Conservation (phyloP, 805 yeast species). For the Starmerella sirachaensis region DNA sequence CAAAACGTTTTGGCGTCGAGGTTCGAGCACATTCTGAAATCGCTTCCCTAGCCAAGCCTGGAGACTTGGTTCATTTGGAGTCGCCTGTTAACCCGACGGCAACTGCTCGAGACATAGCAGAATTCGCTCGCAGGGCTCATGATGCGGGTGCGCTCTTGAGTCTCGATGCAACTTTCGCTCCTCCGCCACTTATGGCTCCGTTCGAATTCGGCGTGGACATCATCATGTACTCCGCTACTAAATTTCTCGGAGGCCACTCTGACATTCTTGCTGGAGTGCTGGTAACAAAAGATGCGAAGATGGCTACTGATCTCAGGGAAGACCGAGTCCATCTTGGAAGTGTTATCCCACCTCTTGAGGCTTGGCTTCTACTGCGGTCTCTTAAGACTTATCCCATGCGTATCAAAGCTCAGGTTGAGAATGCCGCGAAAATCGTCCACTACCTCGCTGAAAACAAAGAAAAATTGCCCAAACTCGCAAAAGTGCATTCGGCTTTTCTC, state of each 20-base stretch:
- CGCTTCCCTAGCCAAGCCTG: conserved; percentile 41
- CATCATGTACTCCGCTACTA: conserved; percentile 80
- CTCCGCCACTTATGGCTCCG: conserved; percentile 80
- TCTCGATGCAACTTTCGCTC: conserved; percentile 89
- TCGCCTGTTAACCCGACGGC: conserved; percentile 85
- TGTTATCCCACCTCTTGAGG: conserved; percentile 79
- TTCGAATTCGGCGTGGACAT: conserved; percentile 73
- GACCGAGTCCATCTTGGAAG: conserved; percentile 71
- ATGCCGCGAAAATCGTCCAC: conserved; percentile 61
- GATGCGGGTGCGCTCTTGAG: conserved; percentile 63
- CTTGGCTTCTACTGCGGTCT: conserved; percentile 90
- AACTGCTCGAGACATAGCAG: conserved; percentile 44
- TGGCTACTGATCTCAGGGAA: conserved; percentile 36
- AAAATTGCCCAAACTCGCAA: conserved; percentile 45
- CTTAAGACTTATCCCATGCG: conserved; percentile 76
- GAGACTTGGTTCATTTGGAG: conserved; percentile 55
- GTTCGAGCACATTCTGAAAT: conserved; percentile 24
- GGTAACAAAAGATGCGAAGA: conserved; percentile 49
- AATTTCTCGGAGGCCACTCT: conserved; percentile 84
- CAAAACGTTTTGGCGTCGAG: conserved; percentile 38
- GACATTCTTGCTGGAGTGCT: conserved; percentile 82
- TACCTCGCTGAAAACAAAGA: conserved; percentile 33
- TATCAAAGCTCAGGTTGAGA: conserved; percentile 52
- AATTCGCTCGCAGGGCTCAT: conserved; percentile 49
- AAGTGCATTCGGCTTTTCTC: conserved; percentile 63